A percentile compares a stretch with the other conserved stretches of the same genome.
phyloP scores from a whole-genome alignment of 805 yeast genomes.

The Candida easanensis region DNA sequence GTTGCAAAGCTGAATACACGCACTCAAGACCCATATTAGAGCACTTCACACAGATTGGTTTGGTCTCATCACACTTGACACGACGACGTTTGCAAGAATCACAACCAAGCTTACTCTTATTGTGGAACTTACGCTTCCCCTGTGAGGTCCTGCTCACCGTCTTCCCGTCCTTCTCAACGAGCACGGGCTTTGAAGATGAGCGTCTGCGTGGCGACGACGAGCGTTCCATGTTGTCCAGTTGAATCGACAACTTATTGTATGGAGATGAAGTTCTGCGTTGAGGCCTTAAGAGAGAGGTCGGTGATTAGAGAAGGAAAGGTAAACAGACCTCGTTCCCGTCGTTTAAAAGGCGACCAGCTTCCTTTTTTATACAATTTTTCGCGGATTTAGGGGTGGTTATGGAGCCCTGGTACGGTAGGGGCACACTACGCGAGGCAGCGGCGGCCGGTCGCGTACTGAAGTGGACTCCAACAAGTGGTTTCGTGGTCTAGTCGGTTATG shows the following conservation, averaged over 20 bases:
- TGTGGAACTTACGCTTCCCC: constrained; percentile 84
- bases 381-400: no score
- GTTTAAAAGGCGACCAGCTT: no score
- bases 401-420: no score
- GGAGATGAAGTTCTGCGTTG: constrained; percentile 11
- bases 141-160: constrained; percentile 43
- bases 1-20: constrained; percentile 54
- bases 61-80: constrained; percentile 88
- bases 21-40: constrained; percentile 76
- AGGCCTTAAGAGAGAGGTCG: constrained; percentile 8
- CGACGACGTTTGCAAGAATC: constrained; percentile 84
- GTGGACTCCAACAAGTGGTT: neutral
- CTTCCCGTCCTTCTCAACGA: constrained; percentile 39
- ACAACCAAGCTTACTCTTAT: constrained; percentile 87
- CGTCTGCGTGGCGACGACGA: constrained; percentile 5
- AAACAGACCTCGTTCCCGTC: constrained; percentile 15
- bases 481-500: constrained; percentile 55
- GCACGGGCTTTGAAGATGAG: constrained; percentile 12
- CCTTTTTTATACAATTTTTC: no score
- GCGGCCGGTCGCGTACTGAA: no score
- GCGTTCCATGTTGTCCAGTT: constrained; percentile 8
- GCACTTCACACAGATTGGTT: constrained; percentile 80
- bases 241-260: constrained; percentile 17
- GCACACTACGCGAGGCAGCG: no score
- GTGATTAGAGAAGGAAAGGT: constrained; percentile 1